Conservation (phyloP, 2,329 filamentous ascomycete species). For the Didymella exigua region DNA sequence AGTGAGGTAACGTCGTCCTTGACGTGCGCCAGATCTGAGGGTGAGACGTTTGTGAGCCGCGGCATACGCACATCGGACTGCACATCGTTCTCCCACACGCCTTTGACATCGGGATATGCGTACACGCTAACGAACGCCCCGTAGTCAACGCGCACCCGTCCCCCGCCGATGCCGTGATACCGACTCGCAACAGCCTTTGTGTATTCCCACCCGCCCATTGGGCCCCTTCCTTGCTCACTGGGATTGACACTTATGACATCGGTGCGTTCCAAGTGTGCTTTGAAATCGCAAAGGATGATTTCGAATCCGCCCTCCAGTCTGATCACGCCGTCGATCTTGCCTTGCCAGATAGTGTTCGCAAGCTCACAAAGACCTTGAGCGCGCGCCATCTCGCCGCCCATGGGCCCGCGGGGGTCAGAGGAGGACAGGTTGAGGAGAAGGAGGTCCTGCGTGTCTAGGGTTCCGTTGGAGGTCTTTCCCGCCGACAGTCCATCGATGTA, state of each 20-base stretch:
- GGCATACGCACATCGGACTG: constrained; percentile 42
- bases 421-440: constrained; percentile 57
- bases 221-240: not conserved
- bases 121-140: constrained; percentile 58
- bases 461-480: constrained; percentile 68
- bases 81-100: constrained; percentile 47
- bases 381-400: constrained; percentile 57
- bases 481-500: constrained; percentile 75
- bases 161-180: constrained; percentile 53
- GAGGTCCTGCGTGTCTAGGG: constrained; percentile 69
- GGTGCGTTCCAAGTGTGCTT: constrained; percentile 40
- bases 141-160: constrained; percentile 55
- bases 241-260: constrained; percentile 20
- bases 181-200: constrained; percentile 50
- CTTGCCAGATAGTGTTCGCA: constrained; percentile 56
- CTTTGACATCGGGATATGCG: constrained; percentile 46
- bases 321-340: constrained; percentile 65
- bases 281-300: constrained; percentile 70
- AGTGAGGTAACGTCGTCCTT: constrained; percentile 54
- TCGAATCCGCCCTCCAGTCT: constrained; percentile 75
- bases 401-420: constrained; percentile 16
- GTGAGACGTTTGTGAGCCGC: constrained; percentile 46
- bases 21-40: constrained; percentile 45
- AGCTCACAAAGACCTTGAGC: constrained; percentile 63
- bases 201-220: constrained; percentile 40